These are phyloP conservation scores for Diplotaxis tenuifolia DNA, from an alignment of 345 rosid species.

Conservation along the genomic window DNA sequence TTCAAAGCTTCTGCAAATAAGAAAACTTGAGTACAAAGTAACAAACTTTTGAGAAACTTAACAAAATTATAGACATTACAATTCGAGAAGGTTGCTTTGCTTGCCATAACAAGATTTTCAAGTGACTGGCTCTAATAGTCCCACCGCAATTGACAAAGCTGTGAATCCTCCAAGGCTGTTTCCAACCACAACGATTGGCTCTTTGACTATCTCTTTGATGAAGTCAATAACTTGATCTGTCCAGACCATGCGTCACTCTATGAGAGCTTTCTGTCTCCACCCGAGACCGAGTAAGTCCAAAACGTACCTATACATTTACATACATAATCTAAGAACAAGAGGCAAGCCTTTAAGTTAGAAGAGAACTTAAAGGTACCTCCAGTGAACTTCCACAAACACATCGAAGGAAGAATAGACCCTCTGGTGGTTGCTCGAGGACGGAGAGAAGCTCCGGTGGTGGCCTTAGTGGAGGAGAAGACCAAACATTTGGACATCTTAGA, in stretches of 20 bases:
- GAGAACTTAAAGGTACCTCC: no score
- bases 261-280: no score
- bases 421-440: no score
- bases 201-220: slow-evolving; percentile 79
- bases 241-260: no score
- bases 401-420: no score
- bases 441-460: no score
- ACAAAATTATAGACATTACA: slow-evolving; percentile 38
- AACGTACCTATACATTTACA: slow-evolving; percentile 26
- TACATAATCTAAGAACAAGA: slow-evolving; percentile 79
- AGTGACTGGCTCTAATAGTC: slow-evolving; percentile 58
- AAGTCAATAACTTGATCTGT: slow-evolving; percentile 89
- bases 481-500: no score
- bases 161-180: slow-evolving; percentile 98
- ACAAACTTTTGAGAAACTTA: background rate
- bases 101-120: slow-evolving; percentile 93
- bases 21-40: background rate
- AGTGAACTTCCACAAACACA: no score
- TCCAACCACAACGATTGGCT: slow-evolving; percentile 86
- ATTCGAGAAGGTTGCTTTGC: slow-evolving; percentile 89
- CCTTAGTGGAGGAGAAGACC: no score
- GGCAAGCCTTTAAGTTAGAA: slow-evolving; percentile 89
- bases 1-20: no score
- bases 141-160: slow-evolving; percentile 69
- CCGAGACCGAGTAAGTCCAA: no score